Evolutionary conservation across 2,329 filamentous ascomycete genomes (phyloP).

Genomic region (Emergomyces orientalis): DNA sequence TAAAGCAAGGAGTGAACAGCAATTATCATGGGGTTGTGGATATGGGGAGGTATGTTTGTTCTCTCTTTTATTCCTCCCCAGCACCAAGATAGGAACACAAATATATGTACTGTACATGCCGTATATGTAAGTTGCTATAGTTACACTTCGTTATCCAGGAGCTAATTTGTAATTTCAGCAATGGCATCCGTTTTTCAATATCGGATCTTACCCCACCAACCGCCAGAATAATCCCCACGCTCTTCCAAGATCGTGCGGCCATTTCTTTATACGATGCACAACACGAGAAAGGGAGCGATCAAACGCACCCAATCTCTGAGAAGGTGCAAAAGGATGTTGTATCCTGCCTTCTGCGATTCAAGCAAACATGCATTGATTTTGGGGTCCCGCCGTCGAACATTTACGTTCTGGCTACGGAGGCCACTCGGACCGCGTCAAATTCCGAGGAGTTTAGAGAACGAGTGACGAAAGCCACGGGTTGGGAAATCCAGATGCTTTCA

Average conservation of each 20-base stretch:
- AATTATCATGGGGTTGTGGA: conserved; percentile 32
- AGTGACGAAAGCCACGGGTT: conserved; percentile 56
- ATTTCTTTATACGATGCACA: conserved; percentile 84
- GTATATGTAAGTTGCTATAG: not conserved
- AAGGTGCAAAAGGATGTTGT: conserved; percentile 58
- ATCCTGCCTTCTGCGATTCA: conserved; percentile 59
- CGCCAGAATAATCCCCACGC: conserved; percentile 62
- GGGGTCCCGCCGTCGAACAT: conserved; percentile 56
- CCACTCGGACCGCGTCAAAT: conserved; percentile 72
- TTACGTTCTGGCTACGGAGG: conserved; percentile 76
- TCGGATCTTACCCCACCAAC: conserved; percentile 64
- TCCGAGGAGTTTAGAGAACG: conserved; percentile 55
- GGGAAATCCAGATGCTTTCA: conserved; percentile 61
- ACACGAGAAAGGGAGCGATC: conserved; percentile 36
- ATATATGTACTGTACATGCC: not conserved
- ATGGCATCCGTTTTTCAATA: conserved; percentile 88
- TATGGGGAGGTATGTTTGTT: conserved; percentile 32
- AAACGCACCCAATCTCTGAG: conserved; percentile 46
- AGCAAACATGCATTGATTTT: conserved; percentile 59
- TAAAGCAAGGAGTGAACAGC: conserved; percentile 1
- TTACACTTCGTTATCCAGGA: not conserved
- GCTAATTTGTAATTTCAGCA: conserved; percentile 39
- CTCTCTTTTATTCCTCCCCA: not conserved
- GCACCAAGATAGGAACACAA: not conserved
- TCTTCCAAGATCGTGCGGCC: conserved; percentile 67